Base-by-base conservation (phyloP, 345 rosid genomes). In the Orychophragmus violaceus region DNA sequence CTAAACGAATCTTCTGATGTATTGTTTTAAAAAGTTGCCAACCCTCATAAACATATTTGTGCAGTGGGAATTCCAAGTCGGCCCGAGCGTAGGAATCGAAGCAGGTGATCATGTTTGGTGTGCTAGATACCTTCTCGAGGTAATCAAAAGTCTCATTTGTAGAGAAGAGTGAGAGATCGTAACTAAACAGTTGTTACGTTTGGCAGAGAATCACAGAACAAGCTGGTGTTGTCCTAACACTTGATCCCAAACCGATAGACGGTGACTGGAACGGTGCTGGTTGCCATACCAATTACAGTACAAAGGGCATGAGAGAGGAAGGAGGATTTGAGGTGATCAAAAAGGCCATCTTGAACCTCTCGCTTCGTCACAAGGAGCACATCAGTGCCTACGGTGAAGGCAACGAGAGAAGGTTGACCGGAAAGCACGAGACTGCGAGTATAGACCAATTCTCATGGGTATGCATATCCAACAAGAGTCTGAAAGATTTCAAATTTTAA, bases 191-290 rank as follows among this genome's bases (percentile, higher is more conserved):
- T 62, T 60, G 13, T 46, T 13, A 25, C 11, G 46, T 71, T 54
- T 76, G 70, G 77, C 86, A 93, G 98, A 88, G 97, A 78, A 93
- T 93, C 77, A 93, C 97, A 19, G 98, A 90, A 75, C 97, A 93
- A 90, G 88, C 86, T 62, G 99, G 99, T 24, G 96, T 88, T 57
- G 97, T 93, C 59, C 87, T 93, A 59, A 30, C 95, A 0, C 91
- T 93, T 59, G 99, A 94, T 75, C 99, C 97, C 21, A 94, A 94
- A 66, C 97, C 96, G 6, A 94, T 90, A 0, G 88, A 88, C 76
- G 99, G 99, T 60, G 99, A 94, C 69, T 90, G 97, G 99, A 94
- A 94, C 22, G 99, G 99, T 70, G 99, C 99, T 45, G 99, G 99
- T 69, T 94, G 97, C 77, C 99, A 93, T 80, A 90, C 97, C 74